Percentiles rank a stretch among this genome's conserved stretches.
phyloP scores from a whole-genome alignment of 1,284 basidiomycete genomes.

The Tilletia setariae region DNA sequence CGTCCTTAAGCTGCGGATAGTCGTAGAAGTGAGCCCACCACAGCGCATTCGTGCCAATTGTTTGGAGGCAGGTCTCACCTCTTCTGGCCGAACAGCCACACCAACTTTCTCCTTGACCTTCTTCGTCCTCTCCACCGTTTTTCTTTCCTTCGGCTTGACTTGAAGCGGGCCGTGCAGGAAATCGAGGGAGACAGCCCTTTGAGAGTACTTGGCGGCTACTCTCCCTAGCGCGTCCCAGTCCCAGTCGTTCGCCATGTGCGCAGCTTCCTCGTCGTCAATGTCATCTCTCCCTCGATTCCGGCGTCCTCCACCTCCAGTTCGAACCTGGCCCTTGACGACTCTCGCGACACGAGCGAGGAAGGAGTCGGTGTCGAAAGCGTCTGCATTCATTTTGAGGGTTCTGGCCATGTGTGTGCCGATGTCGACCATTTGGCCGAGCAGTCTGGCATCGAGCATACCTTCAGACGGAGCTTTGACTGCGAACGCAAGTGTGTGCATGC shows the following conservation, averaged over 20 bases:
- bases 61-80: too few species aligned
- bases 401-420: constrained; percentile 45
- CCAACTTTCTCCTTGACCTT: constrained; percentile 18
- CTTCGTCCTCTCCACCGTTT: constrained; percentile 15
- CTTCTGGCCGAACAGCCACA: constrained; percentile 18
- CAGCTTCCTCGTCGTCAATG: constrained; percentile 22
- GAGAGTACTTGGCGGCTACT: constrained; percentile 28
- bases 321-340: not conserved
- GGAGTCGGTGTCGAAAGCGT: constrained; percentile 49
- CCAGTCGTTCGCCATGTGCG: constrained; percentile 32
- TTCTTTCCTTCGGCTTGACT: constrained; percentile 31
- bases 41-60: too few species aligned
- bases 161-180: constrained; percentile 49
- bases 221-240: constrained; percentile 41
- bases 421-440: constrained; percentile 40
- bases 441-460: constrained; percentile 43
- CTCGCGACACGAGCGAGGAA: constrained; percentile 34
- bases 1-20: constrained; percentile 28
- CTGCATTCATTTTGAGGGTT: constrained; percentile 40
- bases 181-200: constrained; percentile 40
- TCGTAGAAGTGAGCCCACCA: not conserved
- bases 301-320: not conserved
- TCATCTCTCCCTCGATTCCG: constrained; percentile 1
- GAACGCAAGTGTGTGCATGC: not conserved
- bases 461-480: constrained; percentile 38